Evolutionary conservation across 768 basidiomycete species (phyloP).

Genomic region (Mycena galopus): DNA sequence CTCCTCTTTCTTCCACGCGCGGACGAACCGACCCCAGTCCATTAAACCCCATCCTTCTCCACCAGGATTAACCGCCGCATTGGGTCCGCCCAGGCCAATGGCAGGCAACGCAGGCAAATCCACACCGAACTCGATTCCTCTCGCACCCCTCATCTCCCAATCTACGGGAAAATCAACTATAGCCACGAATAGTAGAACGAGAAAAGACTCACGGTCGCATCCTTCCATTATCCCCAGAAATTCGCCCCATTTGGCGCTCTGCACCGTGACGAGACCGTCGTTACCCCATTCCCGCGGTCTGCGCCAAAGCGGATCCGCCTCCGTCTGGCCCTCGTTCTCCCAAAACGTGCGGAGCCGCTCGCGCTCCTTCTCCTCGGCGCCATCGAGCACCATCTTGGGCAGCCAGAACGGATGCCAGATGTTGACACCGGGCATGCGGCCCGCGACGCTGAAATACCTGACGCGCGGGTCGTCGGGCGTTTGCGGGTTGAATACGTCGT

Average conservation of each 20-base stretch:
- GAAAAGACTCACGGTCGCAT: slow-evolving; percentile 73
- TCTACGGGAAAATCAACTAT: slow-evolving; percentile 52
- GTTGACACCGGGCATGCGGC: slow-evolving; percentile 72
- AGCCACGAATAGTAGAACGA: neutral
- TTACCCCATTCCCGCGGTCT: slow-evolving; percentile 80
- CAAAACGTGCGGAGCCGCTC: slow-evolving; percentile 54
- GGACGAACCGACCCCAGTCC: slow-evolving; percentile 75
- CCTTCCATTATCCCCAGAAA: slow-evolving; percentile 92
- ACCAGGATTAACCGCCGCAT: slow-evolving; percentile 12
- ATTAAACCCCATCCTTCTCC: slow-evolving; percentile 61
- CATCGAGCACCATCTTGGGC: slow-evolving; percentile 94
- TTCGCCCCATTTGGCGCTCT: slow-evolving; percentile 95
- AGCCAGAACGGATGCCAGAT: slow-evolving; percentile 98
- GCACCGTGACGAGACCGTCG: slow-evolving; percentile 93
- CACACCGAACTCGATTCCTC: slow-evolving; percentile 78
- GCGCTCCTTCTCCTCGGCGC: slow-evolving; percentile 75
- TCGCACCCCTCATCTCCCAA: slow-evolving; percentile 93
- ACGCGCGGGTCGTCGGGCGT: slow-evolving; percentile 86
- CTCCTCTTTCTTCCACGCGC: slow-evolving; percentile 72
- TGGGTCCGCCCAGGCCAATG: slow-evolving; percentile 52
- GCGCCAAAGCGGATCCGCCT: slow-evolving; percentile 57
- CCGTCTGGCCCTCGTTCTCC: slow-evolving; percentile 40
- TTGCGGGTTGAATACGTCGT: slow-evolving; percentile 82
- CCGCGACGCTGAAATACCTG: slow-evolving; percentile 93
- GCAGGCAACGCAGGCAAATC: slow-evolving; percentile 67